phyloP scores from a whole-genome alignment of 148 eudicot species.

The Drosera capensis region DNA sequence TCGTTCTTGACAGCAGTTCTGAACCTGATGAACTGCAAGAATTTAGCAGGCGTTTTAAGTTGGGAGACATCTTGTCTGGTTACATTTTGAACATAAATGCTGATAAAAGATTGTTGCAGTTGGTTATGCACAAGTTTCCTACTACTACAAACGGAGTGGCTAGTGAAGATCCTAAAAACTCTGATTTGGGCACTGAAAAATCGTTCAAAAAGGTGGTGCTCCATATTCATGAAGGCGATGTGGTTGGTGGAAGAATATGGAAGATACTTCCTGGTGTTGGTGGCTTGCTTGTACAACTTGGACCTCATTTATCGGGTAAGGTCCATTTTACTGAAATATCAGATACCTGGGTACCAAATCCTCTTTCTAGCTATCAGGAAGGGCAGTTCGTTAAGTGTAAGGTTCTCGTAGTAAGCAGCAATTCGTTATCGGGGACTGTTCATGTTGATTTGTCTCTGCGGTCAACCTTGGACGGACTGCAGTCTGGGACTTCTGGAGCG shows the following conservation, averaged over 20 bases:
- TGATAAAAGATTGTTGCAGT: constrained; percentile 52
- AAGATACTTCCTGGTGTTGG: constrained; percentile 72
- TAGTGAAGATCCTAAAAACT: constrained; percentile 5
- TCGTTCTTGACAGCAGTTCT: constrained; percentile 61
- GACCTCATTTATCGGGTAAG: constrained; percentile 73
- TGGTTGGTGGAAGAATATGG: constrained; percentile 75
- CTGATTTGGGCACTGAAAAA: constrained; percentile 7
- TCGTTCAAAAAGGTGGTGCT: constrained; percentile 18
- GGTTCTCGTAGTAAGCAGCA: constrained; percentile 51
- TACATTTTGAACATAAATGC: constrained; percentile 39
- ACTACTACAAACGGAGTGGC: constrained; percentile 12
- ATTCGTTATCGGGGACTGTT: constrained; percentile 40
- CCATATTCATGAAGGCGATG: constrained; percentile 45
- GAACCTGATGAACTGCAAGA: constrained; percentile 58
- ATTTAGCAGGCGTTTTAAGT: constrained; percentile 47
- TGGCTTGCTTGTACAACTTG: constrained; percentile 80
- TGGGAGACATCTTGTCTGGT: constrained; percentile 48
- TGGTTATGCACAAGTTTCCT: constrained; percentile 34
- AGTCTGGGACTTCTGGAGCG: constrained; percentile 7
- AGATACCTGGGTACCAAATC: constrained; percentile 44
- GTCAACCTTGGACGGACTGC: constrained; percentile 15
- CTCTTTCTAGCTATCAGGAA: constrained; percentile 55
- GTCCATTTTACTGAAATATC: constrained; percentile 76
- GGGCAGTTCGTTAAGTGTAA: constrained; percentile 83
- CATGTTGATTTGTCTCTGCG: constrained; percentile 81